Conservation (phyloP, 225 moss, liverwort and hornwort species). For the Marchantia polymorpha region DNA sequence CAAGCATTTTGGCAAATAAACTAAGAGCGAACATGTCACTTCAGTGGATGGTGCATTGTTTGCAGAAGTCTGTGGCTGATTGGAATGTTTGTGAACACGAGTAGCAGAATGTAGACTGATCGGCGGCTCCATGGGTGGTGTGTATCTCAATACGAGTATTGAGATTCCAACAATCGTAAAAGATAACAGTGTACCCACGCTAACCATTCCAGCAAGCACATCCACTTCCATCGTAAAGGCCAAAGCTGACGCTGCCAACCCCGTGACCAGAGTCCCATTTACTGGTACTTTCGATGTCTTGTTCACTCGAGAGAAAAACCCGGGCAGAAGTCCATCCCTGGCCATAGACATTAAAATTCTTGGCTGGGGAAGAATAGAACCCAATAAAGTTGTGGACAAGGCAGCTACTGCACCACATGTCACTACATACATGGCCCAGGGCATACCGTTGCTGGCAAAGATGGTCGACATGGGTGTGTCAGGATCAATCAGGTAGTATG, state of each 20-base stretch:
- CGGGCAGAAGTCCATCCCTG: constrained; percentile 85
- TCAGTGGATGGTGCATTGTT: neutral
- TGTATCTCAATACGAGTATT: constrained; percentile 72
- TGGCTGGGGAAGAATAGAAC: constrained; percentile 94
- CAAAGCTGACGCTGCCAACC: constrained; percentile 55
- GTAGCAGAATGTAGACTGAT: constrained; percentile 27
- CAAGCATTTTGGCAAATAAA: neutral
- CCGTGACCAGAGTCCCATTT: constrained; percentile 69
- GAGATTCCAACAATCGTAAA: constrained; percentile 77
- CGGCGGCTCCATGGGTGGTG: constrained; percentile 48
- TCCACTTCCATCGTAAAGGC: constrained; percentile 77
- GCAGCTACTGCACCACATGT: constrained; percentile 88
- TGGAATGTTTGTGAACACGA: constrained; percentile 16
- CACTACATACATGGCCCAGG: constrained; percentile 93
- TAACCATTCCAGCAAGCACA: constrained; percentile 86
- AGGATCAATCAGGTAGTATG: constrained; percentile 73
- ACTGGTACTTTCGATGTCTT: constrained; percentile 70
- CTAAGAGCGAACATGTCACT: neutral
- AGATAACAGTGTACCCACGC: constrained; percentile 81
- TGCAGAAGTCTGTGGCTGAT: neutral
- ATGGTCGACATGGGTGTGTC: constrained; percentile 85
- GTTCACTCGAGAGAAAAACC: constrained; percentile 65
- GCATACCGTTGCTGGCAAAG: constrained; percentile 74
- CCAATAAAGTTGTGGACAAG: constrained; percentile 79
- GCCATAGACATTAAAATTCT: constrained; percentile 98